Percentiles rank a stretch among this genome's conserved stretches.
Evolutionary conservation across 2,329 filamentous ascomycete genomes (phyloP).

Genomic region (Fusarium sp.): DNA sequence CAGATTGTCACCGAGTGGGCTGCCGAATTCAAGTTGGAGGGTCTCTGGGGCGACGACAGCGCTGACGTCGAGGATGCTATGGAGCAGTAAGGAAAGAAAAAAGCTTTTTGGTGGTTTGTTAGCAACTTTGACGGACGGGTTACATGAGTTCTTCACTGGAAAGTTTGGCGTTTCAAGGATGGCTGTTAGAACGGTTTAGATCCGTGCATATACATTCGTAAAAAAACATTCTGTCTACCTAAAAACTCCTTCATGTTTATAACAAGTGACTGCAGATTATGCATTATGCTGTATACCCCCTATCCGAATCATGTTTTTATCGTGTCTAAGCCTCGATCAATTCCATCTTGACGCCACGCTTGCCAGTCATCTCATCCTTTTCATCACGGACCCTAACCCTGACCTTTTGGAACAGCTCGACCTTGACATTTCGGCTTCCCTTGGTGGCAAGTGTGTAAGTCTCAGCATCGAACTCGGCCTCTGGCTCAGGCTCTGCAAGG

Average conservation of each 20-base stretch:
- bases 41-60: conserved; percentile 78
- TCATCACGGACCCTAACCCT: conserved; percentile 89
- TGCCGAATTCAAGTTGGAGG: conserved; percentile 93
- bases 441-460: conserved; percentile 78
- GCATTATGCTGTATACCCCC: conserved; percentile 19
- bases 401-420: conserved; percentile 94
- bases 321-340: conserved; percentile 56
- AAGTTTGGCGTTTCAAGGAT: conserved; percentile 51
- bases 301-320: neutral
- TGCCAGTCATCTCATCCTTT: conserved; percentile 94
- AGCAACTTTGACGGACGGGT: conserved; percentile 42
- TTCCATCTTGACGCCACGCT: conserved; percentile 87
- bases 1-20: conserved; percentile 93
- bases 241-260: conserved; percentile 32
- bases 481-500: conserved; percentile 80
- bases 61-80: conserved; percentile 59
- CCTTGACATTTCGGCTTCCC: conserved; percentile 65
- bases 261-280: conserved; percentile 30
- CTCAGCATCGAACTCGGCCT: conserved; percentile 86
- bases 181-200: conserved; percentile 48
- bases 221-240: conserved; percentile 41
- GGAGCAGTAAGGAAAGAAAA: conserved; percentile 56
- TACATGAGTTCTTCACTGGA: conserved; percentile 46
- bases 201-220: conserved; percentile 46
- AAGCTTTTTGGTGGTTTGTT: conserved; percentile 21